Percentiles rank a stretch among this genome's conserved stretches.
Conservation (phyloP, 1,284 basidiomycete species). For the Chondrostereum purpureum region DNA sequence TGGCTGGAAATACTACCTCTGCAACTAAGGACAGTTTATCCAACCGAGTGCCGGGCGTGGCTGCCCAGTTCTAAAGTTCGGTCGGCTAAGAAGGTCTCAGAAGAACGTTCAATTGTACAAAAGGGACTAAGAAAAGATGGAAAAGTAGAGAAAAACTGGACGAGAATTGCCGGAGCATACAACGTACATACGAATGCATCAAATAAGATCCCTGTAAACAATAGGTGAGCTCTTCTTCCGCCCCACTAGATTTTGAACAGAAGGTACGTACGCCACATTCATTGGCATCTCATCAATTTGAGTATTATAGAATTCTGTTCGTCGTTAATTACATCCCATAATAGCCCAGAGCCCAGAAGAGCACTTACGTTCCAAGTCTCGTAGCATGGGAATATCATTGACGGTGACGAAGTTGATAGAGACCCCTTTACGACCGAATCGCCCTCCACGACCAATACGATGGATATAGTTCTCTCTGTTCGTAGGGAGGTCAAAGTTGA, state of each 20-base stretch:
- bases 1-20: too few relatives aligned
- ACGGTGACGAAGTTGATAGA: slow-evolving; percentile 90
- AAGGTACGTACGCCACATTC: slow-evolving; percentile 76
- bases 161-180: too few relatives aligned
- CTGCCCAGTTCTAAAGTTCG: too few relatives aligned
- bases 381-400: slow-evolving; percentile 90
- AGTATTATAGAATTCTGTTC: slow-evolving; percentile 82
- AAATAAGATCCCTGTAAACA: background rate
- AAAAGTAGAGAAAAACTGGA: too few relatives aligned
- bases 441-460: slow-evolving; percentile 92
- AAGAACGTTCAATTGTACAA: too few relatives aligned
- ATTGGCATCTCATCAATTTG: slow-evolving; percentile 98
- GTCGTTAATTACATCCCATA: background rate
- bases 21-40: too few relatives aligned
- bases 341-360: background rate
- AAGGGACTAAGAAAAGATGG: too few relatives aligned
- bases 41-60: too few relatives aligned
- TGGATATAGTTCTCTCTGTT: slow-evolving; percentile 96
- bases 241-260: background rate
- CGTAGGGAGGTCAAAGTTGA: slow-evolving; percentile 87
- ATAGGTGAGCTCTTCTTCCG: too few relatives aligned
- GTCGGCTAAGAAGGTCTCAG: too few relatives aligned
- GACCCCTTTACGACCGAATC: slow-evolving; percentile 93
- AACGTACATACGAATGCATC: too few relatives aligned
- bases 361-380: slow-evolving; percentile 89